A percentile compares a stretch with the other conserved stretches of the same genome.
Evolutionary conservation across 164 flowering plant species (phyloP).

Genomic region (Pachysandra terminalis): DNA sequence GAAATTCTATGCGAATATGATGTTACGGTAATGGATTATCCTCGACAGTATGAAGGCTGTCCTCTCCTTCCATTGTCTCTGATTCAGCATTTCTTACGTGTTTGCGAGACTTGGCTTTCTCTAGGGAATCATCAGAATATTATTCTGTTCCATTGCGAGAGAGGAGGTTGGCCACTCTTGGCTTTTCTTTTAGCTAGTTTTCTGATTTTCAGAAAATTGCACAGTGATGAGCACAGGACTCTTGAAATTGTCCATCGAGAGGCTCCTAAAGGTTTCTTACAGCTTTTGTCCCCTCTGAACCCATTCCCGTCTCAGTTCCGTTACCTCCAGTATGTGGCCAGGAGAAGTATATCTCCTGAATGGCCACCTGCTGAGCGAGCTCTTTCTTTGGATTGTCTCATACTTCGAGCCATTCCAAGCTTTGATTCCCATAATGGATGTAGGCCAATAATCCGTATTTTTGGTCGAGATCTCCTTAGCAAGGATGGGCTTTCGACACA

Average conservation of each 20-base stretch:
- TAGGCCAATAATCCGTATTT: conserved; percentile 88
- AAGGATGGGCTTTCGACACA: conserved; percentile 74
- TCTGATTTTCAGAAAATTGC: conserved; percentile 68
- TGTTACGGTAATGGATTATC: conserved; percentile 89
- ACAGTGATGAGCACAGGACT: conserved; percentile 73
- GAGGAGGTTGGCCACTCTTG: conserved; percentile 96
- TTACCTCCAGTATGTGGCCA: conserved; percentile 85
- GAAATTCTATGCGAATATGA: conserved; percentile 78
- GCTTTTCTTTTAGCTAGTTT: conserved; percentile 87
- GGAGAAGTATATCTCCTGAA: conserved; percentile 83
- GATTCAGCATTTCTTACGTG: conserved; percentile 85
- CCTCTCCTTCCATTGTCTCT: conserved; percentile 83
- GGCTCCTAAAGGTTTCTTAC: conserved; percentile 89
- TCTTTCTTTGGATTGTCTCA: conserved; percentile 89
- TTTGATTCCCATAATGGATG: conserved; percentile 83
- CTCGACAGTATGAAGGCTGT: conserved; percentile 94
- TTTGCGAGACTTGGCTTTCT: conserved; percentile 86
- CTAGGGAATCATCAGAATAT: conserved; percentile 67
- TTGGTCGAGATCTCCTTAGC: conserved; percentile 71
- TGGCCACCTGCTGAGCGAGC: conserved; percentile 97
- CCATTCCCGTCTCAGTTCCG: conserved; percentile 96
- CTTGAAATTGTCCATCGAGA: conserved; percentile 95
- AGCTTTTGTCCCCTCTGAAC: conserved; percentile 85
- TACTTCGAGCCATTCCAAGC: conserved; percentile 84
- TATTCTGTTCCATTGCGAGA: conserved; percentile 86